phyloP scores from a whole-genome alignment of 805 yeast genomes.

The Metschnikowia bowlesiae region DNA sequence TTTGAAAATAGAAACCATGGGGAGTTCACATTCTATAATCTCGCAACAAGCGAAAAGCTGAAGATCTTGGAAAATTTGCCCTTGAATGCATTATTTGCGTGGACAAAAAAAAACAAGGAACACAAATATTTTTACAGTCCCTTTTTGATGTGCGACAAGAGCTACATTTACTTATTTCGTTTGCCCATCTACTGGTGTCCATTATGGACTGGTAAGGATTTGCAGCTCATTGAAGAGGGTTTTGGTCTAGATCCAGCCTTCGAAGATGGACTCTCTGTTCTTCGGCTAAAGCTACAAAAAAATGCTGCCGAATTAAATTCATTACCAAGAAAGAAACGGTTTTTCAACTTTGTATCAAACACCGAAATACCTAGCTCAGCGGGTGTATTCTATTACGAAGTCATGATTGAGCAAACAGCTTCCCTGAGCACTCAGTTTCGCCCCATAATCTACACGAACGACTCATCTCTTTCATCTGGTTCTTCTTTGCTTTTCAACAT shows the following conservation, averaged over 20 bases:
- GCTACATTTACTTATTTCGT: constrained; percentile 24
- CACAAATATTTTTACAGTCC: constrained; percentile 24
- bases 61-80: constrained; percentile 3
- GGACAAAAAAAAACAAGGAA: constrained; percentile 13
- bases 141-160: constrained; percentile 24
- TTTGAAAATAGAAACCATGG: constrained; percentile 13
- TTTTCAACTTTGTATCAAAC: constrained; percentile 37
- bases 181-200: constrained; percentile 41
- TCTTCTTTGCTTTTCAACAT: constrained; percentile 29
- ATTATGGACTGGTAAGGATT: constrained; percentile 23
- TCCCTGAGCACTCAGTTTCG: constrained; percentile 28
- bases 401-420: constrained; percentile 32
- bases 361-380: constrained; percentile 28
- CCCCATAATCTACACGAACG: constrained; percentile 32
- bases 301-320: neutral
- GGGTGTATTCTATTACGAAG: constrained; percentile 41
- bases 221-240: constrained; percentile 20
- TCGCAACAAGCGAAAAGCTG: neutral
- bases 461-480: constrained; percentile 30
- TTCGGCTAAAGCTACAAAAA: constrained; percentile 19
- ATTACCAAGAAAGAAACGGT: constrained; percentile 15
- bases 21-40: constrained; percentile 9
- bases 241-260: constrained; percentile 24
- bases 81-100: constrained; percentile 10
- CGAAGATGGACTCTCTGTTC: constrained; percentile 27